A percentile compares a stretch with the other conserved stretches of the same genome.
Evolutionary conservation across 345 rosid species (phyloP).

Genomic region (Ricinus communis): DNA sequence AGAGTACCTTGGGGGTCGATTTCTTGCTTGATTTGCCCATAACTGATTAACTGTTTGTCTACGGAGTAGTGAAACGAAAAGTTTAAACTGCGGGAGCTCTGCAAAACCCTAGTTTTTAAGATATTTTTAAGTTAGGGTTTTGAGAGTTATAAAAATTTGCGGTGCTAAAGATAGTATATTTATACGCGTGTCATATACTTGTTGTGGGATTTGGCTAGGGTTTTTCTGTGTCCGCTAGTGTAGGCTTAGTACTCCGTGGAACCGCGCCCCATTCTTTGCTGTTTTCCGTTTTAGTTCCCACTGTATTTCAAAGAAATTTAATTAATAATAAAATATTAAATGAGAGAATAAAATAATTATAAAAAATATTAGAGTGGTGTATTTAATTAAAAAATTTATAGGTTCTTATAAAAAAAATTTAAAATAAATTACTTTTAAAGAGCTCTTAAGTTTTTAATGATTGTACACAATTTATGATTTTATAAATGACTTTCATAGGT

Average conservation of each 20-base stretch:
- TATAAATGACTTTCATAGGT: no score
- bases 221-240: constrained; percentile 8
- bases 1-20: constrained; percentile 16
- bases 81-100: constrained; percentile 1
- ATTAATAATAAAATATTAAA: no score
- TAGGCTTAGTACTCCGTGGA: constrained; percentile 6
- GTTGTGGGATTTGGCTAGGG: constrained; percentile 13
- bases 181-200: constrained; percentile 10
- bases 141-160: not conserved
- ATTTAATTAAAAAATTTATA: no score
- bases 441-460: no score
- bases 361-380: no score
- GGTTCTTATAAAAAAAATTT: no score
- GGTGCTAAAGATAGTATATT: not conserved
- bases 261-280: not conserved
- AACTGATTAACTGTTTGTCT: not conserved
- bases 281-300: not conserved
- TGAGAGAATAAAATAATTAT: no score
- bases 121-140: constrained; percentile 22
- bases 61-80: not conserved
- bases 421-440: no score
- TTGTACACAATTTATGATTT: no score
- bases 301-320: no score
- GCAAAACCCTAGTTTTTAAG: constrained; percentile 19
- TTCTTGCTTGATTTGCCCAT: constrained; percentile 29